phyloP scores from a whole-genome alignment of 2,329 filamentous ascomycete genomes.

The Sporothrix humicola region DNA sequence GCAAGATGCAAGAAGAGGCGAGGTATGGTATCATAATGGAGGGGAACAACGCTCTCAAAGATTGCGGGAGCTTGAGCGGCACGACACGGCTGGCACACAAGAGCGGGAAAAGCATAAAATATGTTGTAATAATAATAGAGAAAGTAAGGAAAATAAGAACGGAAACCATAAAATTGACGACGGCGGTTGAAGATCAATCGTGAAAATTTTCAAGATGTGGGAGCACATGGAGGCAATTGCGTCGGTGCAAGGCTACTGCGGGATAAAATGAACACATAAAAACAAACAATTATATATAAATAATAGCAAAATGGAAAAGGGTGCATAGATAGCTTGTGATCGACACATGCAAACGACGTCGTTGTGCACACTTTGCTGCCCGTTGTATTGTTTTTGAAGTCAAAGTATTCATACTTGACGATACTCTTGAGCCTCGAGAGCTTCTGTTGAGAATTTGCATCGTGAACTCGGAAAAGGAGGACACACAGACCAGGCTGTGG shows the following conservation, averaged over 20 bases:
- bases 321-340: neutral
- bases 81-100: constrained; percentile 12
- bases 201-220: neutral
- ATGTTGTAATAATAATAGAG: neutral
- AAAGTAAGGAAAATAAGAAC: neutral
- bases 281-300: neutral
- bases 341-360: neutral
- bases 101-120: neutral
- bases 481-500: constrained; percentile 14
- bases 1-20: neutral
- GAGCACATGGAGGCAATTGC: neutral
- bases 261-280: neutral
- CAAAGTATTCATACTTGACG: neutral
- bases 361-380: neutral
- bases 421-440: neutral
- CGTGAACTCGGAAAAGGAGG: neutral
- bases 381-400: too few species aligned
- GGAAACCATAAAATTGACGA: neutral
- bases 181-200: neutral
- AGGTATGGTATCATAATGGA: constrained; percentile 15
- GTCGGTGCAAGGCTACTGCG: too few species aligned
- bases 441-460: neutral
- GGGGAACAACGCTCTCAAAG: neutral
- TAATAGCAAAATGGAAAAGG: too few species aligned
- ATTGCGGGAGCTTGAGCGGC: neutral